These are phyloP conservation scores for Cordyceps cateniannulata DNA, from an alignment of 2,329 filamentous ascomycete genomes.

Conservation along the genomic window DNA sequence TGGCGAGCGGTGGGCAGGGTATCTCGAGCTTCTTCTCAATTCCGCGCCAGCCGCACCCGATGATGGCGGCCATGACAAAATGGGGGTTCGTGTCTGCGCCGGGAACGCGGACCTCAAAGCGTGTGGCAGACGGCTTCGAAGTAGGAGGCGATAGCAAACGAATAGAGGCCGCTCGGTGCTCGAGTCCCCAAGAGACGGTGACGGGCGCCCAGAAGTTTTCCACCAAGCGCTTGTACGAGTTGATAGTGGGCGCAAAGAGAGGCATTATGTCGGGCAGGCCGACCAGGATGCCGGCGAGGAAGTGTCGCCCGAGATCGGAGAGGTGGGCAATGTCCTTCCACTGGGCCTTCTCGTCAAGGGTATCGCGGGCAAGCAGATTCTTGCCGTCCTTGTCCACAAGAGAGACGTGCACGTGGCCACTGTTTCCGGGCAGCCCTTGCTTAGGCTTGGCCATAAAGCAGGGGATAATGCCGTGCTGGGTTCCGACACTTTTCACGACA, in stretches of 20 bases:
- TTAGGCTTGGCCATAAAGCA: constrained; percentile 99
- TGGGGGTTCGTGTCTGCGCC: constrained; percentile 93
- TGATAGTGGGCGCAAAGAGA: constrained; percentile 85
- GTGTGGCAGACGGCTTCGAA: constrained; percentile 74
- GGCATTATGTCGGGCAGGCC: constrained; percentile 96
- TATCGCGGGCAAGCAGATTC: constrained; percentile 75
- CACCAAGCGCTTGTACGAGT: constrained; percentile 95
- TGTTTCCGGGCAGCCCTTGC: constrained; percentile 86
- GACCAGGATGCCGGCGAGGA: constrained; percentile 82
- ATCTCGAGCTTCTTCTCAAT: constrained; percentile 89
- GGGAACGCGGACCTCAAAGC: constrained; percentile 87
- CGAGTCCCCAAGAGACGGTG: constrained; percentile 92
- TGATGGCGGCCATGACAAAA: constrained; percentile 76
- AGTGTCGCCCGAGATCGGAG: constrained; percentile 84
- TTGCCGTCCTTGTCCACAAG: constrained; percentile 72
- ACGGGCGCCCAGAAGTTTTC: constrained; percentile 99
- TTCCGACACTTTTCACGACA: constrained; percentile 81
- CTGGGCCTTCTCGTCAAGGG: constrained; percentile 61
- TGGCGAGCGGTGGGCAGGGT: constrained; percentile 72
- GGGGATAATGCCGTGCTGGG: constrained; percentile 83
- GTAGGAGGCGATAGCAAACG: constrained; percentile 85
- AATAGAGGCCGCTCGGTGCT: constrained; percentile 89
- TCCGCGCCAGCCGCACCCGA: constrained; percentile 84
- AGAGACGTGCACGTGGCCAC: constrained; percentile 92
- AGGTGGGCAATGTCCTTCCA: constrained; percentile 73